Base-by-base conservation (phyloP, 805 yeast species). In the Jamesozyma lodderae region DNA sequence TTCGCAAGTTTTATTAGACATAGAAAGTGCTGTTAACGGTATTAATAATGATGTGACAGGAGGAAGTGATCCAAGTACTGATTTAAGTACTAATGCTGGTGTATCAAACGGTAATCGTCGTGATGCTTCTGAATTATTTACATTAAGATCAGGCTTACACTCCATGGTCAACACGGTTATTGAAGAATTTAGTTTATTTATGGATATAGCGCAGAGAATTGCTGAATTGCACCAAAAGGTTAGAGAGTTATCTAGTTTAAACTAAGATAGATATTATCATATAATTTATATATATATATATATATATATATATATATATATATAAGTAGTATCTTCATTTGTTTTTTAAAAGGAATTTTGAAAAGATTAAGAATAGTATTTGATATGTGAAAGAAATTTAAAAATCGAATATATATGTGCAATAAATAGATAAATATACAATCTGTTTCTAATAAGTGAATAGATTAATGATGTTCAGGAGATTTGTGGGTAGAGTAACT, bases 161-260 rank as follows among this genome's bases (percentile, higher is more conserved):
- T 66, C 70, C 45, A 69, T 81, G 20, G 73, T 79, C 13, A 69
- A 71, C 35, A 77, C 84, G 0, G 69, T 82, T 19, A 73, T 74
- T 40, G 78, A 76, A 48, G 90, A 81, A 57, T 81, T 79, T 53
- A 66, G 67, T 31, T 62, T 81, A 37, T 82, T 80, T 58, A 78
- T 81, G 77, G 88, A 81, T 55, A 66, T 79, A 31, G 80, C 88
- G 35, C 83, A 81, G 55, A 71, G 75, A 29, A 70, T 80, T 53
- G 88, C 90, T 2, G 83, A 77, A 47, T 57, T 80, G 29, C 90
- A 81, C 58, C 77, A 73, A 46, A 64, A 63, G 36, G 70, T 70
- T 4, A 69, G 63, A 45, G 47, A 48, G 24, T 21, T 21, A 11
- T 28, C 46, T 13, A 41, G 27, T 15, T 18, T 25, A 30, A 15